These are phyloP conservation scores for apple (Malus domestica) DNA, from an alignment of 306 rosid genomes.

Conservation along the genomic window ASM211411v1 NC_041791.1:37105501-37106000, in stretches of 20 bases:
- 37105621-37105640: constrained; percentile 20
- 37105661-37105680: constrained; percentile 15
- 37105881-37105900: neutral
- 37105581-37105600: constrained; percentile 5
- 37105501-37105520: neutral
- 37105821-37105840: neutral
- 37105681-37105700: neutral
- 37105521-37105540: neutral
- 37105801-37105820: too few relatives aligned
- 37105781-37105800: fast-evolving
- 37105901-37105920: constrained; percentile 26
- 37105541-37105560: neutral
- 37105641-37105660: constrained; percentile 1
- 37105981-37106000: neutral
- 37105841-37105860: neutral
- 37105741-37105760: too few relatives aligned
- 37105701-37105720: neutral
- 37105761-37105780: too few relatives aligned
- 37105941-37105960: neutral
- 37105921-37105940: neutral
- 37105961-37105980: neutral
- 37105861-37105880: neutral
- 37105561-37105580: neutral
- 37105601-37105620: constrained; percentile 6
- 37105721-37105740: neutral